phyloP scores from a whole-genome alignment of 2,329 filamentous ascomycete species.

The Dothiorella sarmentorum region DNA sequence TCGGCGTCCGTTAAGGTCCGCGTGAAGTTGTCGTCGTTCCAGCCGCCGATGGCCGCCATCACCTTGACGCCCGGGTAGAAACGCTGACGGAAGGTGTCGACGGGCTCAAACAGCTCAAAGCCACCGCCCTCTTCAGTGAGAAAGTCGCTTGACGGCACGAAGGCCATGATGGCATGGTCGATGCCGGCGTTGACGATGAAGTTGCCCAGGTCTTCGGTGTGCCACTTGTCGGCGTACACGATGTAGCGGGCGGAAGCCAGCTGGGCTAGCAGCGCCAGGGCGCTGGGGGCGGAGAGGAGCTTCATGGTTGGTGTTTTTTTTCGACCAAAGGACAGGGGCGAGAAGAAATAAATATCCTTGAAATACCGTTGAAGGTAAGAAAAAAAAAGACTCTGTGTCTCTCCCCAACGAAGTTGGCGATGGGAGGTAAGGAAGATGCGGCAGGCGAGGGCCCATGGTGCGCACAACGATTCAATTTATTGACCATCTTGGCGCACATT shows the following conservation, averaged over 20 bases:
- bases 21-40: slow-evolving; percentile 57
- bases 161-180: slow-evolving; percentile 36
- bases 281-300: background rate
- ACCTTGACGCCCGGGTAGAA: slow-evolving; percentile 59
- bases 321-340: background rate
- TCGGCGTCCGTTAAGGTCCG: slow-evolving; percentile 32
- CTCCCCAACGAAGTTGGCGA: background rate
- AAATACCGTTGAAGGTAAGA: too few species aligned
- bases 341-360: background rate
- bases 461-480: too few species aligned
- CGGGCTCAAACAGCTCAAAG: slow-evolving; percentile 54
- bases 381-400: background rate
- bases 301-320: background rate
- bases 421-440: background rate
- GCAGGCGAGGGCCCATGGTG: background rate
- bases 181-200: slow-evolving; percentile 28
- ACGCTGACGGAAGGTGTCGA: slow-evolving; percentile 50
- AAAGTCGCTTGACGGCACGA: slow-evolving; percentile 39
- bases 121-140: slow-evolving; percentile 25
- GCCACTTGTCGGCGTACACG: slow-evolving; percentile 16
- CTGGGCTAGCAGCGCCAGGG: slow-evolving; percentile 5
- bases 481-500: too few species aligned
- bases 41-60: slow-evolving; percentile 70
- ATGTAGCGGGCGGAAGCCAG: slow-evolving; percentile 11
- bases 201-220: slow-evolving; percentile 13